A percentile compares a stretch with the other conserved stretches of the same genome.
These are phyloP conservation scores for Botrytis medusae DNA, from an alignment of 2,329 filamentous ascomycete species.

Conservation along the genomic window DNA sequence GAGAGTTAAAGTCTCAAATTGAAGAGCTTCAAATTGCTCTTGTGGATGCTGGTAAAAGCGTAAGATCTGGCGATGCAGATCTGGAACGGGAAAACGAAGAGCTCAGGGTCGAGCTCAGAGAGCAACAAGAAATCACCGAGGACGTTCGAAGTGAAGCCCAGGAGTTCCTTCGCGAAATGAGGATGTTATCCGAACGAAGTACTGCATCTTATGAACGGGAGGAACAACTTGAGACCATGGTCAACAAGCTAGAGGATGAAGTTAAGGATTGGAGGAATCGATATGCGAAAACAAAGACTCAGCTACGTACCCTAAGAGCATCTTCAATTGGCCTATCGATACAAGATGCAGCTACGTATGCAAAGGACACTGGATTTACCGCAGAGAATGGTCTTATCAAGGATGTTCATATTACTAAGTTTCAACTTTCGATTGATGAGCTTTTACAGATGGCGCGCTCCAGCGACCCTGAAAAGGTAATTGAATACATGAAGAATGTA, in stretches of 20 bases:
- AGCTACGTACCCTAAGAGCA: conserved; percentile 76
- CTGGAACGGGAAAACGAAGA: conserved; percentile 66
- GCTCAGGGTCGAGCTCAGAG: conserved; percentile 61
- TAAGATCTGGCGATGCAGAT: conserved; percentile 47
- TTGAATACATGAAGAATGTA: conserved; percentile 84
- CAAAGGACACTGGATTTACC: conserved; percentile 66
- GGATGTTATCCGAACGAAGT: conserved; percentile 76
- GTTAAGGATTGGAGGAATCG: conserved; percentile 87
- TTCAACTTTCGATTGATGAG: conserved; percentile 92
- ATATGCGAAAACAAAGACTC: conserved; percentile 84
- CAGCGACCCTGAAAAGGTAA: conserved; percentile 70
- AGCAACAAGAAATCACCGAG: conserved; percentile 81
- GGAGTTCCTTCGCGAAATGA: conserved; percentile 86
- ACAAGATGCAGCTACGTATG: conserved; percentile 66
- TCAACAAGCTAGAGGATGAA: conserved; percentile 76
- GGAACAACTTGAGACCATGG: conserved; percentile 70
- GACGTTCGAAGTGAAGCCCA: conserved; percentile 84
- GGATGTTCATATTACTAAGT: conserved; percentile 90
- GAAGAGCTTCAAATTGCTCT: conserved; percentile 49
- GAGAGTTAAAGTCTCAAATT: conserved; percentile 63
- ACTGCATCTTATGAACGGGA: conserved; percentile 78
- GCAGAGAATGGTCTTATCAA: conserved; percentile 76
- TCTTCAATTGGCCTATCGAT: conserved; percentile 73
- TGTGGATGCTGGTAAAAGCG: conserved; percentile 35
- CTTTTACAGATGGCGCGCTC: conserved; percentile 74